Conservation (phyloP, 352 stramenopile genomes). For the Pythium angustatum region DNA sequence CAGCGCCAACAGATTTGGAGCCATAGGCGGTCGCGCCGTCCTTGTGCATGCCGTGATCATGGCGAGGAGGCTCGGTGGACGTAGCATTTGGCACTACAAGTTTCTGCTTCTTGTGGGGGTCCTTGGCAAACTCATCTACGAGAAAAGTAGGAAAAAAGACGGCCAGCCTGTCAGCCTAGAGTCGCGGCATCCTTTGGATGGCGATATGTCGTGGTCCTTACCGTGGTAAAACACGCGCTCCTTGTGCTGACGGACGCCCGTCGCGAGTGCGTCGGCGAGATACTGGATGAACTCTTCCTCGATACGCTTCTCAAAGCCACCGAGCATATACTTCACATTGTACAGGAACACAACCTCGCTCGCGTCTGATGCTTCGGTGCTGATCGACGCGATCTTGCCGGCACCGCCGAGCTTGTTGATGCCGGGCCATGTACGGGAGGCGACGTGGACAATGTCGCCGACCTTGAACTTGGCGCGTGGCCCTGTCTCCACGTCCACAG, state of each 20-base stretch:
- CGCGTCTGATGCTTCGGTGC: conserved; percentile 32
- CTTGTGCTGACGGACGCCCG: conserved; percentile 36
- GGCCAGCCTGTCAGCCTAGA: not conserved
- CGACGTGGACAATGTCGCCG: conserved; percentile 32
- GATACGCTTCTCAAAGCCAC: conserved; percentile 75
- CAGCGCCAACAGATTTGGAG: not conserved
- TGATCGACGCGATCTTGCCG: conserved; percentile 51
- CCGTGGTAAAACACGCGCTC: conserved; percentile 69
- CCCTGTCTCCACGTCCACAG: not conserved
- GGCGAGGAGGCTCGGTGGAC: not conserved
- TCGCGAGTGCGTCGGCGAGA: conserved; percentile 20
- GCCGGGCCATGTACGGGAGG: conserved; percentile 72
- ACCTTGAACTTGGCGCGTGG: conserved; percentile 27
- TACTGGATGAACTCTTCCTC: conserved; percentile 52
- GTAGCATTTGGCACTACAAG: not conserved
- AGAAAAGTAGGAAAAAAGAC: not conserved
- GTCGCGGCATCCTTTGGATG: too few species aligned
- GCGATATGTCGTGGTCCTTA: conserved; percentile 12
- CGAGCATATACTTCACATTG: conserved; percentile 81
- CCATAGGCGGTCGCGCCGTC: not conserved
- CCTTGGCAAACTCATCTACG: conserved; percentile 61
- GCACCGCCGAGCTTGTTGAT: conserved; percentile 87
- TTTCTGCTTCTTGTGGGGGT: conserved; percentile 36
- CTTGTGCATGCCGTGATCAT: not conserved
- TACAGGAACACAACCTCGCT: conserved; percentile 47